Evolutionary conservation across 169 alveolate species (phyloP), one percentile per base, ranked within the genome.

Genomic region (Cystoisospora suis): DNA sequence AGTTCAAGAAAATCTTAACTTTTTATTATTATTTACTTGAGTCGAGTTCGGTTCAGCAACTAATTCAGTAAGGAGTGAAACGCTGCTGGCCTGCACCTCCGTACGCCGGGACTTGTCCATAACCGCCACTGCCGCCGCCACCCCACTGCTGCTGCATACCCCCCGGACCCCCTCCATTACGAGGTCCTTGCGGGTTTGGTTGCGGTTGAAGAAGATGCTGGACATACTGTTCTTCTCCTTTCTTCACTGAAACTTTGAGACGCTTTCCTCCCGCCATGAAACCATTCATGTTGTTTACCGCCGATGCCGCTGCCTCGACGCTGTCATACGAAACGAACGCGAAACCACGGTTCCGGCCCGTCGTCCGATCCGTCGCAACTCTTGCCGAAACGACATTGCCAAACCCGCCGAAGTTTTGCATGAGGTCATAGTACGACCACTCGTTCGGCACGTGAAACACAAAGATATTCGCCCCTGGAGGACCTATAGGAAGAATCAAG

Each of bases 391-490:
- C 75, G 12, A 97, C 96, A 42, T 95, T 95, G 4, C 99, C 99
- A 75, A 95, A 96, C 29, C 94, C 96, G 44, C 96, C 92, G 88
- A 97, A 97, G 80, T 96, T 72, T 38, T 77, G 59, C 88, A 96
- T 90, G 45, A 97, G 95, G 75, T 96, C 98, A 29, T 91, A 70
- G 88, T 97, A 95, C 15, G 95, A 95, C 99, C 99, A 97, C 87
- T 97, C 99, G 86, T 95, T 95, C 38, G 99, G 99, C 45, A 97
- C 96, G 94, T 97, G 98, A 94, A 97, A 97, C 53, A 97, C 94
- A 93, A 97, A 97, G 38, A 97, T 93, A 81, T 97, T 97, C 42
- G 99, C 98, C 47, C 99, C 99, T 3, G 97, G 97, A 7, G 99
- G 99, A 23, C 99, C 99, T 42, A 81, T 88, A 38, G 83, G 69